Evolutionary conservation across 2,329 filamentous ascomycete species (phyloP).

Genomic region (Sporothrix phasma): DNA sequence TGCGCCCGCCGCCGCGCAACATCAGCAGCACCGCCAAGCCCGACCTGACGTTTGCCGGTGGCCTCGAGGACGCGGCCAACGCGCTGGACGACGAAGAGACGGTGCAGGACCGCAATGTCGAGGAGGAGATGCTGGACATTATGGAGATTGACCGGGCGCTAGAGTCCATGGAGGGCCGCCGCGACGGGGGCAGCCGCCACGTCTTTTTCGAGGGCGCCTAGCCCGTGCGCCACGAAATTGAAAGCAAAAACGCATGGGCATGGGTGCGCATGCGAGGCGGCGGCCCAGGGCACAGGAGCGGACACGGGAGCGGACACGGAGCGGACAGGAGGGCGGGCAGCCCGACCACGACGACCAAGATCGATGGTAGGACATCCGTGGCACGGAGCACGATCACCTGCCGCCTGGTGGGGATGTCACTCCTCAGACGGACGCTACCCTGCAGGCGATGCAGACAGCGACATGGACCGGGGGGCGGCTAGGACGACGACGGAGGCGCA

Average conservation of each 20-base stretch:
- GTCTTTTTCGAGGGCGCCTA: slow-evolving; percentile 21
- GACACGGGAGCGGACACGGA: not conserved
- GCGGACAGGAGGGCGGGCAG: not conserved
- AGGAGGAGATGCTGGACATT: slow-evolving; percentile 53
- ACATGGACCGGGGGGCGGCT: too few species aligned
- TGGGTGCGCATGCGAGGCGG: not conserved
- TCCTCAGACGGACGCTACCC: not conserved
- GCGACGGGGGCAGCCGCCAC: slow-evolving; percentile 31
- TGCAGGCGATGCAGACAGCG: not conserved
- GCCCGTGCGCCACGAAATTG: too few species aligned
- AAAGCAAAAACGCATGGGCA: too few species aligned
- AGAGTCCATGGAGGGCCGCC: slow-evolving; percentile 42
- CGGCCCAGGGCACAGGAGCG: not conserved
- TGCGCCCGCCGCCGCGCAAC: slow-evolving; percentile 20
- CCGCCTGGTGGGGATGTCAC: not conserved
- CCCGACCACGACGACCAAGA: not conserved
- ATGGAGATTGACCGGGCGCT: slow-evolving; percentile 55
- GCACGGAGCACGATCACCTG: not conserved
- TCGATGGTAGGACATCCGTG: not conserved
- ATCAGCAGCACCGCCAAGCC: too few species aligned
- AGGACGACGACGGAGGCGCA: not conserved
- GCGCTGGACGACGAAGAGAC: slow-evolving; percentile 37
- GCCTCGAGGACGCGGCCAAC: slow-evolving; percentile 44
- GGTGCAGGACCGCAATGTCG: slow-evolving; percentile 41
- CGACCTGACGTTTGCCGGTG: slow-evolving; percentile 41